Evolutionary conservation across 495 filamentous ascomycete genomes (phyloP), one percentile per base, ranked within the genome.

Genomic region (Aspergillus diversus): DNA sequence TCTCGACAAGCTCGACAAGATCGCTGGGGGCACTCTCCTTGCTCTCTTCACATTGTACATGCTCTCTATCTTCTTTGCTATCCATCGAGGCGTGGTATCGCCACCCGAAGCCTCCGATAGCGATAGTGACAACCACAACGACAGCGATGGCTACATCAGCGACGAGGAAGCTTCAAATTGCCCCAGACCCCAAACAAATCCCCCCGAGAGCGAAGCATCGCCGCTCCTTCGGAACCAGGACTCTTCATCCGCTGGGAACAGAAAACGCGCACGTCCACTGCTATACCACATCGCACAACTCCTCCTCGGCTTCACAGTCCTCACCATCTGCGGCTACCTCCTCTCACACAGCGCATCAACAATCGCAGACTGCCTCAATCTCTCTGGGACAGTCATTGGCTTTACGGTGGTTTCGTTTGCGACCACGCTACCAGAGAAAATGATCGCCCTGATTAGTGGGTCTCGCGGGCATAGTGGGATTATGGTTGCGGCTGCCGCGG

Each of bases 351-450:
- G 72, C 39, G 75, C 79, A 8, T 66, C 63, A 12, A 63, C 70
- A 21, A 71, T 84, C 32, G 73, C 73, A 5, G 71, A 76, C 43
- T 70, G 66, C 21, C 64, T 84, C 1, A 59, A 70, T 39, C 64
- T 84, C 0, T 83, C 83, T 1, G 78, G 72, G 39, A 75, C 74
- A 0, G 66, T 86, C 12, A 71, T 88, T 17, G 84, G 85, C 39
- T 69, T 85, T 32, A 81, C 77, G 0, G 73, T 88, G 12, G 70
- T 88, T 2, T 76, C 85, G 0, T 76, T 86, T 55, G 84, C 84
- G 16, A 86, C 84, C 0, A 87, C 84, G 0, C 64, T 87, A 0
- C 84, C 84, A 1, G 84, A 86, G 69, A 87, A 86, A 61, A 74
- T 86, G 27, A 65, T 85, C 16, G 75, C 82, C 8, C 68, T 83